Evolutionary conservation across 2,329 filamentous ascomycete species (phyloP), one percentile per base, ranked within the genome.

Genomic region (Ustilaginoidea virens): DNA sequence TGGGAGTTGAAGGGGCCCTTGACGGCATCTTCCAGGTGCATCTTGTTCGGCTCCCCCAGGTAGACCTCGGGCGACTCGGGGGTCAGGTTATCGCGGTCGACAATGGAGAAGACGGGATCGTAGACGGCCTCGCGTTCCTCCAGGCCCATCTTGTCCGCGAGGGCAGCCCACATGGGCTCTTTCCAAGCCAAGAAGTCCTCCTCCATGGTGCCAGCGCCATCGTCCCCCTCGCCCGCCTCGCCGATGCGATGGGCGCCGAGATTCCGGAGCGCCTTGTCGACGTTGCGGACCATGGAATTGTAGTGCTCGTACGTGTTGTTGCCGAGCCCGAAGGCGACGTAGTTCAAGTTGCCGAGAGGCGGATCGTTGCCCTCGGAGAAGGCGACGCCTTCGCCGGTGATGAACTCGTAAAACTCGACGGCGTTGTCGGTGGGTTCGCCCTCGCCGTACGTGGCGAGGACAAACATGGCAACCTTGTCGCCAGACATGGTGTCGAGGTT

Each of bases 301-400:
- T 94, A 98, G 64, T 98, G 90, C 52, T 98, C 90, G 52, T 98
- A 98, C 17, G 90, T 96, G 64, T 96, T 98, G 66, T 98, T 98
- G 41, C 90, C 90, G 22, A 98, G 74, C 47, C 90, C 90, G 46
- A 98, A 98, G 33, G 85, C 71, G 47, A 98, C 85, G 49, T 86
- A 98, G 53, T 86, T 87, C 49, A 98, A 69, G 46, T 82, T 86
- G 29, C 60, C 65, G 31, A 98, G 71, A 28, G 87, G 70, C 36
- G 77, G 69, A 14, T 87, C 79, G 25, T 55, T 58, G 43, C 74
- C 70, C 47, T 85, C 72, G 41, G 80, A 80, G 58, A 96, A 96
- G 41, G 70, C 60, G 33, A 78, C 64, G 32, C 90, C 82, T 12
- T 96, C 86, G 39, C 69, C 70, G 28, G 71, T 80, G 47, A 96